Conservation (phyloP, 306 rosid species). For the Fragaria nilgerrensis region DNA sequence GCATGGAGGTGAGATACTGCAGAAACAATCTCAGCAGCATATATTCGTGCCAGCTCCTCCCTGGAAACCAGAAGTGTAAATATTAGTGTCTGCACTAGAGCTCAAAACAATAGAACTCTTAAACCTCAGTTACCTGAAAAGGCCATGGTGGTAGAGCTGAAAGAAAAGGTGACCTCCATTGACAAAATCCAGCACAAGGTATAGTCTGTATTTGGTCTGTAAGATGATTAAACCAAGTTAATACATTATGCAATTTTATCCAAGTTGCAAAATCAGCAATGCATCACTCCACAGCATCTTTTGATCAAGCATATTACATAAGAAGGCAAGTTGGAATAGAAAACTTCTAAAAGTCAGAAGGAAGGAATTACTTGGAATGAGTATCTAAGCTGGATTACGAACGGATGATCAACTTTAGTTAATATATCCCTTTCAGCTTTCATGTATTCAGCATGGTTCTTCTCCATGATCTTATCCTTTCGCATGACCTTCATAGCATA, state of each 20-base stretch:
- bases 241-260: not conserved
- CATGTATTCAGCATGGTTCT: conserved; percentile 94
- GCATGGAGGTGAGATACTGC: conserved; percentile 92
- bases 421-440: conserved; percentile 94
- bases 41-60: conserved; percentile 92
- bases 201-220: conserved; percentile 90
- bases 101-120: not conserved
- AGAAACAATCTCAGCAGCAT: conserved; percentile 91
- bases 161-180: conserved; percentile 98
- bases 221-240: conserved; percentile 18
- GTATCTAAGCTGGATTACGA: conserved; percentile 86
- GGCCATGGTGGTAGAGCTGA: conserved; percentile 94
- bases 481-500: conserved; percentile 99
- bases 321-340: conserved; percentile 2
- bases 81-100: conserved; percentile 13
- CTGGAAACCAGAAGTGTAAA: conserved; percentile 35
- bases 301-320: not conserved
- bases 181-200: conserved; percentile 93
- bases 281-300: not conserved
- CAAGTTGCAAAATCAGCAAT: conserved; percentile 3
- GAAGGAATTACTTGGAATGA: conserved; percentile 74
- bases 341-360: conserved; percentile 1
- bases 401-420: conserved; percentile 85
- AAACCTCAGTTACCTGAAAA: conserved; percentile 62
- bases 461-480: conserved; percentile 94